Evolutionary conservation across 2,329 filamentous ascomycete genomes (phyloP).

Genomic region (Aspergillus quadrilineatus): DNA sequence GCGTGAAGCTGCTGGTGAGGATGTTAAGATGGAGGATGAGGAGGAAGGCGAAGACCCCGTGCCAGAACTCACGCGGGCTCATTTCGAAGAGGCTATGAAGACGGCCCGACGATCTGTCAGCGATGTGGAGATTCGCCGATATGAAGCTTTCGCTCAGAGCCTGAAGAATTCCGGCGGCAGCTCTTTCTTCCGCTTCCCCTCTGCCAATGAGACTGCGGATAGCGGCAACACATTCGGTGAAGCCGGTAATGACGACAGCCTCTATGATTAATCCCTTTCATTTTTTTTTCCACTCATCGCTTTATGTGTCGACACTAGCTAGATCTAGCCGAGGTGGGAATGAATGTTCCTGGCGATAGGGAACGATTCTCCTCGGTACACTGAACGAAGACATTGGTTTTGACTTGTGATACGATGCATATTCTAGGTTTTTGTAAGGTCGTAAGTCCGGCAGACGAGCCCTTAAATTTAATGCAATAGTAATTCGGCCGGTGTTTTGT

Average conservation of each 20-base stretch:
- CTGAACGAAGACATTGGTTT: conserved; percentile 14
- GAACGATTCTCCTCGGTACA: conserved; percentile 10
- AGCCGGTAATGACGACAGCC: conserved; percentile 89
- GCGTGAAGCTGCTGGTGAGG: conserved; percentile 77
- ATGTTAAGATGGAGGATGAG: conserved; percentile 71
- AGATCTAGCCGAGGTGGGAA: conserved; percentile 24
- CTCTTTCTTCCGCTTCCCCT: conserved; percentile 96
- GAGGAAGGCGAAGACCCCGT: conserved; percentile 78
- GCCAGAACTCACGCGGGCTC: conserved; percentile 88
- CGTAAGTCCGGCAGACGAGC: neutral
- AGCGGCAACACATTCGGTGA: conserved; percentile 68
- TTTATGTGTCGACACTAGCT: conserved; percentile 32
- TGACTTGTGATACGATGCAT: conserved; percentile 18
- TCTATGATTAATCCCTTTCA: conserved; percentile 73
- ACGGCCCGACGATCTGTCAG: conserved; percentile 89
- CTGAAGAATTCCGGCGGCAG: conserved; percentile 98
- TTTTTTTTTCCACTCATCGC: conserved; percentile 44
- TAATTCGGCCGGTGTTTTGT: conserved; percentile 5
- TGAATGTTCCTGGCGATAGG: conserved; percentile 21
- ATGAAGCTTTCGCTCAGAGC: conserved; percentile 97
- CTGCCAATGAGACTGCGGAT: conserved; percentile 56
- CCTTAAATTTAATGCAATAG: neutral
- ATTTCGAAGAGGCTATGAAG: conserved; percentile 99
- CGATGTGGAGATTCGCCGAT: conserved; percentile 95
- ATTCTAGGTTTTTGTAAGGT: neutral